phyloP scores from a whole-genome alignment of 2,329 filamentous ascomycete genomes.

The Juglanconis juglandina region DNA sequence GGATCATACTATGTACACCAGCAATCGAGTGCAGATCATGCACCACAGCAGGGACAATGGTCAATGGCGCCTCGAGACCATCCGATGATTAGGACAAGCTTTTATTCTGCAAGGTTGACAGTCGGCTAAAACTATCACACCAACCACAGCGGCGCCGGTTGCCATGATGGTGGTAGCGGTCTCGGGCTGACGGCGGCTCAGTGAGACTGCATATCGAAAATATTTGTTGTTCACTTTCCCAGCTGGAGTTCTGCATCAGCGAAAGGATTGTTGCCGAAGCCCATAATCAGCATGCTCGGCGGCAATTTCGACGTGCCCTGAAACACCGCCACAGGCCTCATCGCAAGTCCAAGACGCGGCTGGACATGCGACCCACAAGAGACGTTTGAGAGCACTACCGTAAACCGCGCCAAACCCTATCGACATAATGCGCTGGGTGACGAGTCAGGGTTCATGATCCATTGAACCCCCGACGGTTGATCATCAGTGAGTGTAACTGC shows the following conservation, averaged over 20 bases:
- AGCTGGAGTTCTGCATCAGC: background rate
- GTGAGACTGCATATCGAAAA: background rate
- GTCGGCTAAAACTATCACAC: background rate
- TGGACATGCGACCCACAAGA: constrained; percentile 24
- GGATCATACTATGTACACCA: background rate
- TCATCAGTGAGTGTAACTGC: background rate
- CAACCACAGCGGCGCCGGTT: background rate
- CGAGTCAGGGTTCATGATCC: constrained; percentile 3
- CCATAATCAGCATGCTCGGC: background rate
- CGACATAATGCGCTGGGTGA: background rate
- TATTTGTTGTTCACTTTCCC: background rate
- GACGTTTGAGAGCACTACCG: constrained; percentile 25
- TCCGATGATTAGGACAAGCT: background rate
- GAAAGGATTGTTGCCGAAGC: constrained; percentile 2
- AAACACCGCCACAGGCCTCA: constrained; percentile 34
- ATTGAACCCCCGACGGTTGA: background rate
- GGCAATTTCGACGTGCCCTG: constrained; percentile 22
- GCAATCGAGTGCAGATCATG: background rate
- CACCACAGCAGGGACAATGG: background rate
- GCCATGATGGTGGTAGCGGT: constrained; percentile 1
- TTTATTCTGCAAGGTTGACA: background rate
- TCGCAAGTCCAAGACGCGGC: constrained; percentile 28
- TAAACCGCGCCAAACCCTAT: constrained; percentile 14
- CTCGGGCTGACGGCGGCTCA: background rate
- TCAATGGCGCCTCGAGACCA: background rate